These are phyloP conservation scores for Xylaria sp. DNA, from an alignment of 2,329 filamentous ascomycete genomes.

Conservation along the genomic window DNA sequence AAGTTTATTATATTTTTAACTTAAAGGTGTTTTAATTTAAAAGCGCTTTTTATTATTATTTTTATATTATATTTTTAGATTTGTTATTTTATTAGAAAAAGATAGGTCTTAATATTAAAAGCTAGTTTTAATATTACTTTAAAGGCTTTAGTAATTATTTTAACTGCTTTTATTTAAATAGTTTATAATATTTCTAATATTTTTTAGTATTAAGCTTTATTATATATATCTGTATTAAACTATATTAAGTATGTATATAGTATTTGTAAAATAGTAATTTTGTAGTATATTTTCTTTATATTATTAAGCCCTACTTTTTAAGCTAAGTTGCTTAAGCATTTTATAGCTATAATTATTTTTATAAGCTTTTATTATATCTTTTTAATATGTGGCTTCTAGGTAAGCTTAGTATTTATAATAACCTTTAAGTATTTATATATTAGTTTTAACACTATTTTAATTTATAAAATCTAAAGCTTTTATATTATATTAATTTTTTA, in stretches of 20 bases:
- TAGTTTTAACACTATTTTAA: background rate
- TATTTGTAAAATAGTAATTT: slow-evolving; percentile 1
- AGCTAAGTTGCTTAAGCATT: background rate
- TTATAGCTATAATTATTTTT: background rate
- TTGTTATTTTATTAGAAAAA: background rate
- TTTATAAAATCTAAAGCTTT: background rate
- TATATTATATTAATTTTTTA: background rate
- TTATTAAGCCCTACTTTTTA: background rate
- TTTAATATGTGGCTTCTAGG: background rate
- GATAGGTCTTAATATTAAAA: background rate
- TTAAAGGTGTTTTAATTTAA: background rate
- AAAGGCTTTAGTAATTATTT: background rate
- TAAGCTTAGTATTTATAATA: background rate
- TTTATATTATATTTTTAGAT: no score
- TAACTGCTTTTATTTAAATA: slow-evolving; percentile 2
- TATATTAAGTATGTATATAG: slow-evolving; percentile 1
- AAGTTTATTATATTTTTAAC: background rate
- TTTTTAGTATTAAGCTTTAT: background rate
- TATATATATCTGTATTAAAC: background rate
- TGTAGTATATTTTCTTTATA: background rate
- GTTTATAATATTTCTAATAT: slow-evolving; percentile 2
- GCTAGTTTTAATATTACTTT: slow-evolving; percentile 2
- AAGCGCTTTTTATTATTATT: background rate
- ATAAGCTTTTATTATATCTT: background rate
- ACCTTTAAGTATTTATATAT: background rate